Evolutionary conservation across 495 filamentous ascomycete genomes (phyloP).

Genomic region (Ascodesmis nigricans): DNA sequence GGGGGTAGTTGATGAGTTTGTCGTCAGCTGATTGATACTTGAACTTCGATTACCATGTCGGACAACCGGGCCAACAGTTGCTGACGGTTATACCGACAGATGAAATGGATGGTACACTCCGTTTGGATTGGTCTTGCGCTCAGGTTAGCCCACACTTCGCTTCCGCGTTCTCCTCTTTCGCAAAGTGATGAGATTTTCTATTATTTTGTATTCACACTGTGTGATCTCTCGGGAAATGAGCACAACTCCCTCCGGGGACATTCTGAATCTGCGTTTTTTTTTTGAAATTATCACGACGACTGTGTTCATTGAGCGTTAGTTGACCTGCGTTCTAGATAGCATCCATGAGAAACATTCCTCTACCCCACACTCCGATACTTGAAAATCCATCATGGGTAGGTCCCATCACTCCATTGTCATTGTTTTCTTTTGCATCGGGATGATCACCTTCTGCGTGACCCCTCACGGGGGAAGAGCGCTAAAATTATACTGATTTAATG

Average conservation of each 20-base stretch:
- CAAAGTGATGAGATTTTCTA: conserved; percentile 21
- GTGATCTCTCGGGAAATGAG: conserved; percentile 18
- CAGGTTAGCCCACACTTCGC: not conserved
- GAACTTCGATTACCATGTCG: no score
- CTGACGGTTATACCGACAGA: not conserved
- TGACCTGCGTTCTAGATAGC: not conserved
- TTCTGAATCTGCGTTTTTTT: not conserved
- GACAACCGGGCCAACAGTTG: no score
- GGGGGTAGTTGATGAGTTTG: conserved; percentile 19
- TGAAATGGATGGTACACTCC: not conserved
- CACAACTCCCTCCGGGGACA: no score
- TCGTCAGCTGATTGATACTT: conserved; percentile 23
- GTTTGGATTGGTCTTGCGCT: conserved; percentile 7
- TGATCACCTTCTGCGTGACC: conserved; percentile 6
- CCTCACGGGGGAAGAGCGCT: conserved; percentile 4
- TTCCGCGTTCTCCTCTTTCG: conserved; percentile 1
- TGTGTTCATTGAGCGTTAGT: not conserved
- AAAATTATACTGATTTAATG: conserved; percentile 24
- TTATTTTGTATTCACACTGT: conserved; percentile 21
- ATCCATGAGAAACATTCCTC: not conserved
- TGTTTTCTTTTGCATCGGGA: not conserved
- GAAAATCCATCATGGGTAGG: not conserved
- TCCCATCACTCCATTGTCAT: not conserved
- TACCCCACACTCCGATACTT: not conserved
- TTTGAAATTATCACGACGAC: not conserved